Evolutionary conservation across 2,329 filamentous ascomycete species (phyloP), one percentile per base, ranked within the genome.

Genomic region (Cladophialophora carrionii): DNA sequence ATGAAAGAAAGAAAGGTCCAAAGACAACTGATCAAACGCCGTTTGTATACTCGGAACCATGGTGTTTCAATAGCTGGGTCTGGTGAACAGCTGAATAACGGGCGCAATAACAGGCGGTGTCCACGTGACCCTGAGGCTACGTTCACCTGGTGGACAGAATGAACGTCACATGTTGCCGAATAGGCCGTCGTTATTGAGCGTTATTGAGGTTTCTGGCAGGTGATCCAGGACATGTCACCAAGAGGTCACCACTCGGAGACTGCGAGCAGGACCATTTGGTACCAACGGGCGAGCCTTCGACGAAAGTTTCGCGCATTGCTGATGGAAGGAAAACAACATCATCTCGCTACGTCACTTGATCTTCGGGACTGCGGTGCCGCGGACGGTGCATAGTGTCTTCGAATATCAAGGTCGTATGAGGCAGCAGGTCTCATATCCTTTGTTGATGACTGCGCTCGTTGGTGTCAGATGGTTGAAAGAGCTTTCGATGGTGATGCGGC

Each of bases 31-130:
- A 49, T 54, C 57, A 56, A 41, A 55, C 37, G 37, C 12, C 24
- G 53, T 54, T 60, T 56, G 37, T 56, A 60, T 31, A 24, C 34
- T 59, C 3, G 43, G n/a, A 7, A 34, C 52, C 49, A 48, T 37
- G 51, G 29, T 64, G 62, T 55, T 24, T 60, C 51, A 64, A 64
- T 60, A 49, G 24, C 17, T 24, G 51, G 26, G 1, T 6, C n/a
- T 17, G n/a, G 10, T 51, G 51, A 52, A 64, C 52, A 29, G 24
- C 6, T 60, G 26, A 64, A 64, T 61, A 61, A 56, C 48, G 22
- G 48, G 17, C 41, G 57, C 57, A 64, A 64, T 64, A 64, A 64
- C 8, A 29, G 29, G 22, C 41, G 24, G 1, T 8, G 12, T 14
- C 3, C 61, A 63, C 61, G 41, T 58, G 61, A 54, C 29, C 46